Percentiles rank a stretch among this genome's conserved stretches.
phyloP scores from a whole-genome alignment of 116 monocot genomes.

The Zostera marina region DNA sequence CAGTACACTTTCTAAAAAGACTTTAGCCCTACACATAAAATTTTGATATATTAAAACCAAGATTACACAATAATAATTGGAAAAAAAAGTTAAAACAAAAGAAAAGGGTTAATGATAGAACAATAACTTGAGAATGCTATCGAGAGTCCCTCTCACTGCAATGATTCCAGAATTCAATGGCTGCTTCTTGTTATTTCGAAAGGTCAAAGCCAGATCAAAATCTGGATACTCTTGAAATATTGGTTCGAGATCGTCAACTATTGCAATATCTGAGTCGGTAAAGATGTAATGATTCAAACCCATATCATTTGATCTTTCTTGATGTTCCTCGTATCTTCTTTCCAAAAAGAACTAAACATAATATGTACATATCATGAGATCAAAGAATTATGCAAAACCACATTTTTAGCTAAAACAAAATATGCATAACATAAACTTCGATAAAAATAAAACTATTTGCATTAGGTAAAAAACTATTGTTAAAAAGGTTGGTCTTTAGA shows the following conservation, averaged over 20 bases:
- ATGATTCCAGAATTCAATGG: constrained; percentile 94
- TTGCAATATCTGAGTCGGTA: constrained; percentile 87
- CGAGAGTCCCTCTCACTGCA: constrained; percentile 71
- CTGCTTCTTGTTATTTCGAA: constrained; percentile 87
- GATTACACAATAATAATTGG: not conserved
- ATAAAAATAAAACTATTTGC: not conserved
- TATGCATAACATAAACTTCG: not conserved
- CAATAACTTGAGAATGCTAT: constrained; percentile 65
- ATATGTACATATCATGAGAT: not conserved
- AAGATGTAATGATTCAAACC: constrained; percentile 48
- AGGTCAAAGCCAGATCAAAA: constrained; percentile 81
- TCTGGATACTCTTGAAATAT: constrained; percentile 63
- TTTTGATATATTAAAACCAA: not conserved
- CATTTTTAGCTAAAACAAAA: not conserved
- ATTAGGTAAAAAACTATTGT: not conserved
- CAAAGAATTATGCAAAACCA: not conserved
- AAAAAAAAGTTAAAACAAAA: not conserved
- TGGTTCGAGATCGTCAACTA: constrained; percentile 66
- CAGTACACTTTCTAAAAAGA: constrained; percentile 68
- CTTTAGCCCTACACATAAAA: constrained; percentile 36
- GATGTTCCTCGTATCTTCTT: constrained; percentile 23
- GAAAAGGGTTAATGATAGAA: not conserved
- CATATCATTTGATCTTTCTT: constrained; percentile 11
- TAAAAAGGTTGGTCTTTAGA: not conserved
- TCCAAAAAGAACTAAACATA: constrained; percentile 58